A percentile compares a stretch with the other conserved stretches of the same genome.
These are phyloP conservation scores for Tuber borchii DNA, from an alignment of 495 filamentous ascomycete genomes.

Conservation along the genomic window DNA sequence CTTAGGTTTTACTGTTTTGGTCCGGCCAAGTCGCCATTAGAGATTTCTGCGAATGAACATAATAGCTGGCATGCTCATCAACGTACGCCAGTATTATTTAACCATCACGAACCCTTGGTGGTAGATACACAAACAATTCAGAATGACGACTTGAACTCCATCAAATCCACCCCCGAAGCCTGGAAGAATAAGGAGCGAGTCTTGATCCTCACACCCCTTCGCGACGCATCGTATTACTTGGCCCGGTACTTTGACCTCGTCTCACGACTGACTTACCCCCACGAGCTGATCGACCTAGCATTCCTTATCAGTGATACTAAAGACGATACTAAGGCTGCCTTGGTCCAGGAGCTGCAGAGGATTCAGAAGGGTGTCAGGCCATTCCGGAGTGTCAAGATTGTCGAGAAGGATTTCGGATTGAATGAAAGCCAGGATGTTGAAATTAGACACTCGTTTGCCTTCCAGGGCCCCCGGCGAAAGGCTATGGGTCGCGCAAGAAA, in stretches of 20 bases:
- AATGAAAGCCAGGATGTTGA: conserved; percentile 63
- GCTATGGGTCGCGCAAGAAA: conserved; percentile 85
- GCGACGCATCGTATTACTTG: conserved; percentile 77
- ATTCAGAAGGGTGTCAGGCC: conserved; percentile 66
- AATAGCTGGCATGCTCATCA: conserved; percentile 79
- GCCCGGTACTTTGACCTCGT: conserved; percentile 89
- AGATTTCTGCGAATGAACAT: conserved; percentile 86
- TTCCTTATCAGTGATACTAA: conserved; percentile 88
- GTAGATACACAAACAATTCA: conserved; percentile 74
- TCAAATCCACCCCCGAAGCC: conserved; percentile 74
- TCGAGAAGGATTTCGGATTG: conserved; percentile 84
- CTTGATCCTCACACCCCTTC: conserved; percentile 88
- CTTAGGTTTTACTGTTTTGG: conserved; percentile 94
- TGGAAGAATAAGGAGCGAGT: conserved; percentile 74
- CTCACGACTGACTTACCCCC: conserved; percentile 83
- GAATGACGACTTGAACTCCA: conserved; percentile 73
- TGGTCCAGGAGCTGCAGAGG: conserved; percentile 75
- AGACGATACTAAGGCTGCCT: conserved; percentile 78
- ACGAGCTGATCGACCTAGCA: conserved; percentile 87
- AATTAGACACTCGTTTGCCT: conserved; percentile 75
- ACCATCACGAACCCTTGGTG: conserved; percentile 80
- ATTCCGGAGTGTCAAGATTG: conserved; percentile 74
- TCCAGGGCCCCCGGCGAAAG: conserved; percentile 84
- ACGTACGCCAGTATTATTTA: conserved; percentile 89
- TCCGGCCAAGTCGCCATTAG: conserved; percentile 83